These are phyloP conservation scores for Mycena polygramma DNA, from an alignment of 768 basidiomycete species.

Conservation along the genomic window DNA sequence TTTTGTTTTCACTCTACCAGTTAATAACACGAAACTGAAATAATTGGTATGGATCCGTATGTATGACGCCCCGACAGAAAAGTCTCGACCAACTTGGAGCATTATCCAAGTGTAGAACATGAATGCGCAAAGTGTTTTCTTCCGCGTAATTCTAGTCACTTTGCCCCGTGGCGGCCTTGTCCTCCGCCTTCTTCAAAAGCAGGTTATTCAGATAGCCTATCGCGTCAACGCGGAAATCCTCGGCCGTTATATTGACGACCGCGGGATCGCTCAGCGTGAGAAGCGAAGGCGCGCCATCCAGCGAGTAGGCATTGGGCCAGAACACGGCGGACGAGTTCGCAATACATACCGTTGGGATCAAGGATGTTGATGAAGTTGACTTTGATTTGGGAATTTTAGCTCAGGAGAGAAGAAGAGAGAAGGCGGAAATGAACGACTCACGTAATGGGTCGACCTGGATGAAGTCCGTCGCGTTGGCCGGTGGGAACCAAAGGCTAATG, in stretches of 20 bases:
- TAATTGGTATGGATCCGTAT: no score
- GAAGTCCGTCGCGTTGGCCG: background rate
- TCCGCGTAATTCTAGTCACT: no score
- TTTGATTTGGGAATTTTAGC: background rate
- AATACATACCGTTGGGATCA: constrained; percentile 17
- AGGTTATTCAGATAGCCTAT: background rate
- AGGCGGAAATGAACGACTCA: background rate
- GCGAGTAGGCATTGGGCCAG: constrained; percentile 24
- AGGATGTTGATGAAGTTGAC: constrained; percentile 30
- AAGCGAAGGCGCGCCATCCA: constrained; percentile 5
- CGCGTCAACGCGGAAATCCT: constrained; percentile 18
- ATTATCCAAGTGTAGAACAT: no score
- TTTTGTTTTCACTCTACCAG: no score
- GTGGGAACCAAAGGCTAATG: constrained; percentile 15
- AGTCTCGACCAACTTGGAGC: no score
- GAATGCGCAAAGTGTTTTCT: no score
- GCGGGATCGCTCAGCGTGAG: constrained; percentile 15
- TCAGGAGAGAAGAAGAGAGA: background rate
- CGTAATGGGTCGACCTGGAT: constrained; percentile 4
- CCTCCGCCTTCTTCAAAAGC: constrained; percentile 7
- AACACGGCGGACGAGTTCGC: background rate
- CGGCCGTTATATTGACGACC: constrained; percentile 8
- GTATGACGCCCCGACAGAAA: no score
- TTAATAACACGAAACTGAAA: no score
- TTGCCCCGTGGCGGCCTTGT: no score